Evolutionary conservation across 2,329 filamentous ascomycete species (phyloP).

Genomic region (Coniochaeta pulveracea): DNA sequence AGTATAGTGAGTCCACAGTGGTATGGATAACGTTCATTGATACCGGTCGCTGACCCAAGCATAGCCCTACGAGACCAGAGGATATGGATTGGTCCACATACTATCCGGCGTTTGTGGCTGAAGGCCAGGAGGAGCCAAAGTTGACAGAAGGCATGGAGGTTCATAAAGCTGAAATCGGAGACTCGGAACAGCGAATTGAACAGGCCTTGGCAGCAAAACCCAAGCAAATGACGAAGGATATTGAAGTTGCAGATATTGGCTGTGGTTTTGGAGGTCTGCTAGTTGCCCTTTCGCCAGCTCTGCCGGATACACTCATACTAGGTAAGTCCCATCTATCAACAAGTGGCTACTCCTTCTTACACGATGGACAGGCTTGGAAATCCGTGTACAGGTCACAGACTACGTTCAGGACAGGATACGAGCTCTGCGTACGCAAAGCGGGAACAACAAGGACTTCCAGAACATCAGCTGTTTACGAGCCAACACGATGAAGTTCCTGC

Average conservation of each 20-base stretch:
- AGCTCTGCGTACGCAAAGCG: conserved; percentile 61
- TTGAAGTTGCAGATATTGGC: conserved; percentile 93
- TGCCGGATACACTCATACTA: conserved; percentile 74
- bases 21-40: neutral
- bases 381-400: conserved; percentile 78
- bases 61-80: conserved; percentile 64
- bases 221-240: conserved; percentile 47
- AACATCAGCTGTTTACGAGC: conserved; percentile 83
- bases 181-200: conserved; percentile 13
- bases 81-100: conserved; percentile 86
- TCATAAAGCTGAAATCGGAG: conserved; percentile 14
- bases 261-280: conserved; percentile 91
- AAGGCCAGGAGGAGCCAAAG: conserved; percentile 15
- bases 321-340: conserved; percentile 38
- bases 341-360: conserved; percentile 2
- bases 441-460: conserved; percentile 49
- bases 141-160: neutral
- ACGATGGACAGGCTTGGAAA: conserved; percentile 64
- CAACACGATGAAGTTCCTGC: conserved; percentile 99
- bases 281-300: conserved; percentile 68
- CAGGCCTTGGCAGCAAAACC: conserved; percentile 6
- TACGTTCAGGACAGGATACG: conserved; percentile 83
- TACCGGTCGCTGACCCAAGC: conserved; percentile 44
- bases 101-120: conserved; percentile 61
- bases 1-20: conserved; percentile 46